These are phyloP conservation scores for Marasmius tenuissimus DNA, from an alignment of 1,284 basidiomycete species.

Conservation along the genomic window DNA sequence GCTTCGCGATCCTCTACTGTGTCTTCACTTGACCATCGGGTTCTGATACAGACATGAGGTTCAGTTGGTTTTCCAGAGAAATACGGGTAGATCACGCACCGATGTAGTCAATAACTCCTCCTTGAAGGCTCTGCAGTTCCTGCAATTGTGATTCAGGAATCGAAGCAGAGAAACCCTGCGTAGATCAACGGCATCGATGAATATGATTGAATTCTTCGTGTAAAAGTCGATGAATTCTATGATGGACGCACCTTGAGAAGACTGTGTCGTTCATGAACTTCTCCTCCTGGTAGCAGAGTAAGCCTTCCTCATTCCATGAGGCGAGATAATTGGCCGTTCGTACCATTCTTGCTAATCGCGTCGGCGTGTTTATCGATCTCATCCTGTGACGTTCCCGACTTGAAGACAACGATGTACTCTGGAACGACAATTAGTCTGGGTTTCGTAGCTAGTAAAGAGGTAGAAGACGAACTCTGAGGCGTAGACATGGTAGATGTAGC, in stretches of 20 bases:
- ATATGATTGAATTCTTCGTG: not conserved
- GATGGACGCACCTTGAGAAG: slow-evolving; percentile 29
- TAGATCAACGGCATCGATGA: not conserved
- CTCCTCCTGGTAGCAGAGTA: slow-evolving; percentile 37
- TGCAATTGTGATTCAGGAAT: slow-evolving; percentile 41
- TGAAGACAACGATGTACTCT: slow-evolving; percentile 65
- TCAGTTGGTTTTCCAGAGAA: not conserved
- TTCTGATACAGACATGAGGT: slow-evolving; percentile 32
- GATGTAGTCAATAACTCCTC: slow-evolving; percentile 49
- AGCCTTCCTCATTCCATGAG: not conserved
- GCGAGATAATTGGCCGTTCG: not conserved
- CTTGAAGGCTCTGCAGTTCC: slow-evolving; percentile 37
- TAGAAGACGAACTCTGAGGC: slow-evolving; percentile 2
- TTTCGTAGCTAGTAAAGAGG: not conserved
- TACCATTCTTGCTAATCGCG: slow-evolving; percentile 41
- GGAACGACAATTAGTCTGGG: not conserved
- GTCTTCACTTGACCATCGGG: slow-evolving; percentile 46
- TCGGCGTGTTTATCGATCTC: slow-evolving; percentile 43
- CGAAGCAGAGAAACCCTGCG: slow-evolving; percentile 54
- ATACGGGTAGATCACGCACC: slow-evolving; percentile 34
- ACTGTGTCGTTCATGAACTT: slow-evolving; percentile 40
- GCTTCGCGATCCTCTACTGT: slow-evolving; percentile 26
- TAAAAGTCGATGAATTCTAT: not conserved
- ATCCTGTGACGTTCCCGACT: slow-evolving; percentile 40
- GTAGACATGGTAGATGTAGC: slow-evolving; percentile 21